Percentiles rank a stretch among this genome's conserved stretches.
These are phyloP conservation scores for Acanthochlamys bracteata DNA, from an alignment of 106 monocot species.

Conservation along the genomic window DNA sequence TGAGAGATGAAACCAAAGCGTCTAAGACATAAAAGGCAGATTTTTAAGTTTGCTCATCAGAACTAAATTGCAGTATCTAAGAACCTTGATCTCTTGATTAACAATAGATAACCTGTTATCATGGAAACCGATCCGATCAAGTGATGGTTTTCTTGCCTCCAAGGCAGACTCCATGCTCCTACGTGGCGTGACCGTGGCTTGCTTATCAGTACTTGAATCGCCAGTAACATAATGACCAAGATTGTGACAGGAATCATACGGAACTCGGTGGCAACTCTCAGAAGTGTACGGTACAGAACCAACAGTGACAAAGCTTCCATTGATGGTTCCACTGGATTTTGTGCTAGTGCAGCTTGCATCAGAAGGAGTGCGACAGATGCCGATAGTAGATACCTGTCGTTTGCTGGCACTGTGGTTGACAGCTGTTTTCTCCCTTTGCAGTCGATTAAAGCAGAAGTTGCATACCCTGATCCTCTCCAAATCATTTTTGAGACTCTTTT, in stretches of 20 bases:
- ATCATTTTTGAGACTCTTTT: slow-evolving; percentile 16
- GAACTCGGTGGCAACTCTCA: slow-evolving; percentile 15
- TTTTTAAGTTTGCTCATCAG: not conserved
- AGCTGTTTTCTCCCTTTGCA: slow-evolving; percentile 25
- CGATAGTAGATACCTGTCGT: not conserved
- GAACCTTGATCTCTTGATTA: not conserved
- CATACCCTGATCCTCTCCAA: slow-evolving; percentile 57
- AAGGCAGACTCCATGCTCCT: slow-evolving; percentile 28
- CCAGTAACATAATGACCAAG: slow-evolving; percentile 7
- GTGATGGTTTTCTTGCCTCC: slow-evolving; percentile 19
- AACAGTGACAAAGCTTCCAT: slow-evolving; percentile 25
- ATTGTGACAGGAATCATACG: slow-evolving; percentile 21
- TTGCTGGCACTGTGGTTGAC: slow-evolving; percentile 40
- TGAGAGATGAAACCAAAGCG: no score
- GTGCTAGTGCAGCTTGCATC: slow-evolving; percentile 45
- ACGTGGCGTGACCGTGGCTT: slow-evolving; percentile 13
- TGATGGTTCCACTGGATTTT: slow-evolving; percentile 47
- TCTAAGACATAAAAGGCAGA: not conserved
- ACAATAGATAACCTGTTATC: slow-evolving; percentile 43
- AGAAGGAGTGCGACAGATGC: slow-evolving; percentile 48
- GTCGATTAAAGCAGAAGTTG: slow-evolving; percentile 71
- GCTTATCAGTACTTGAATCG: slow-evolving; percentile 28
- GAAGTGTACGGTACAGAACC: slow-evolving; percentile 24
- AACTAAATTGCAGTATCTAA: not conserved
- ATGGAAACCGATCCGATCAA: slow-evolving; percentile 43